Evolutionary conservation across 140 eudicot genomes (phyloP).

Genomic region (Cichorium intybus): DNA sequence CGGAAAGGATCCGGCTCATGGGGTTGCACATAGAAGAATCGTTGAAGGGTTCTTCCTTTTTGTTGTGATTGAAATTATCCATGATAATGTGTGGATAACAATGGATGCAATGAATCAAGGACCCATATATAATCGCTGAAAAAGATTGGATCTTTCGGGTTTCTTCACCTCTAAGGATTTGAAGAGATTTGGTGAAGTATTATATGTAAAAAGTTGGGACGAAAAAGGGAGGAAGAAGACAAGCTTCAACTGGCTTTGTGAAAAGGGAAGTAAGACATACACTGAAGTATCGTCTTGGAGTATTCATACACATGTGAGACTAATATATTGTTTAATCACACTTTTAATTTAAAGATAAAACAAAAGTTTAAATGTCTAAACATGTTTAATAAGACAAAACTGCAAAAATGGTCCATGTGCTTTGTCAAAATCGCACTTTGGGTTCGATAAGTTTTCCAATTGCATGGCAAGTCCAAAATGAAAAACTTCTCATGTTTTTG

Average conservation of each 20-base stretch:
- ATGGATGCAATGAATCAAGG: constrained; percentile 1
- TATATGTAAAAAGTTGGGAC: neutral
- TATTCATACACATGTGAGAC: no score
- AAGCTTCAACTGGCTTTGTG: constrained; percentile 29
- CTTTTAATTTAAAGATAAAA: no score
- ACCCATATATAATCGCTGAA: constrained; percentile 2
- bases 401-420: no score
- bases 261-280: constrained; percentile 13
- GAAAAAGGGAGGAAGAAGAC: neutral
- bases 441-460: no score
- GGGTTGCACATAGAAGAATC: constrained; percentile 16
- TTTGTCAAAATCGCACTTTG: no score
- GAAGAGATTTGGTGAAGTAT: constrained; percentile 6
- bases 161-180: constrained; percentile 38
- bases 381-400: no score
- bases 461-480: no score
- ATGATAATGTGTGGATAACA: constrained; percentile 19
- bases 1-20: constrained; percentile 23
- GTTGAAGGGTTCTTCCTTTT: constrained; percentile 20
- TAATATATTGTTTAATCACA: no score
- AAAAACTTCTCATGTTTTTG: no score
- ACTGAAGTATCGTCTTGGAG: neutral
- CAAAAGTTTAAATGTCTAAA: no score
- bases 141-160: constrained; percentile 18
- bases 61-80: constrained; percentile 17